Evolutionary conservation across 2,329 filamentous ascomycete genomes (phyloP).

Genomic region (Ophidiomyces ophidiicola): DNA sequence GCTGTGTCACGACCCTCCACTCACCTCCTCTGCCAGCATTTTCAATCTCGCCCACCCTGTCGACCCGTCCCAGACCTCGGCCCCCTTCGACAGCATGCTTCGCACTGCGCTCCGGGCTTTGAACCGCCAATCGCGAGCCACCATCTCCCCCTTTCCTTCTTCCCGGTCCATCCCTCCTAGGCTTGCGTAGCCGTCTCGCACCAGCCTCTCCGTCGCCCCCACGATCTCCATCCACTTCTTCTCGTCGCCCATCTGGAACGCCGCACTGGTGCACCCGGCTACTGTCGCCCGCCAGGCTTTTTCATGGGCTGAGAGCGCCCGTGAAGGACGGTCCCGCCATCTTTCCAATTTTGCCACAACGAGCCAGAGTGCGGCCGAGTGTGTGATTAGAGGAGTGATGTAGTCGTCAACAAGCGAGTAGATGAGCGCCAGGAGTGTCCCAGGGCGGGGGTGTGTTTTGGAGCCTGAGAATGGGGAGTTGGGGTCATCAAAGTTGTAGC

Average conservation of each 20-base stretch:
- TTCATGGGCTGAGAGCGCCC: slow-evolving; percentile 72
- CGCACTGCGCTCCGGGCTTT: slow-evolving; percentile 77
- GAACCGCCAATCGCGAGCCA: slow-evolving; percentile 73
- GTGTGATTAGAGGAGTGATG: slow-evolving; percentile 73
- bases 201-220: slow-evolving; percentile 64
- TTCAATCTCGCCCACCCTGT: slow-evolving; percentile 31
- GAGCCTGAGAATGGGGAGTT: slow-evolving; percentile 23
- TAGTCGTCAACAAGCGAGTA: slow-evolving; percentile 61
- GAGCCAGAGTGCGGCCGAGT: slow-evolving; percentile 62
- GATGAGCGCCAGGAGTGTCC: slow-evolving; percentile 41
- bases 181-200: slow-evolving; percentile 65
- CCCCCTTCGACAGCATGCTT: slow-evolving; percentile 70
- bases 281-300: slow-evolving; percentile 69
- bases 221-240: slow-evolving; percentile 62
- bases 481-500: slow-evolving; percentile 29
- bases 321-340: slow-evolving; percentile 58
- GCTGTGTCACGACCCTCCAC: slow-evolving; percentile 16
- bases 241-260: slow-evolving; percentile 43
- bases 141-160: slow-evolving; percentile 42
- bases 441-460: slow-evolving; percentile 38
- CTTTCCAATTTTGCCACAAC: slow-evolving; percentile 58
- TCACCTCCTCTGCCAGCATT: slow-evolving; percentile 29
- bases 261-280: slow-evolving; percentile 36
- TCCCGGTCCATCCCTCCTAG: slow-evolving; percentile 51
- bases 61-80: slow-evolving; percentile 68